Percentiles rank a stretch among this genome's conserved stretches.
Evolutionary conservation across 495 filamentous ascomycete genomes (phyloP).

Genomic region (Pyronema domesticum): DNA sequence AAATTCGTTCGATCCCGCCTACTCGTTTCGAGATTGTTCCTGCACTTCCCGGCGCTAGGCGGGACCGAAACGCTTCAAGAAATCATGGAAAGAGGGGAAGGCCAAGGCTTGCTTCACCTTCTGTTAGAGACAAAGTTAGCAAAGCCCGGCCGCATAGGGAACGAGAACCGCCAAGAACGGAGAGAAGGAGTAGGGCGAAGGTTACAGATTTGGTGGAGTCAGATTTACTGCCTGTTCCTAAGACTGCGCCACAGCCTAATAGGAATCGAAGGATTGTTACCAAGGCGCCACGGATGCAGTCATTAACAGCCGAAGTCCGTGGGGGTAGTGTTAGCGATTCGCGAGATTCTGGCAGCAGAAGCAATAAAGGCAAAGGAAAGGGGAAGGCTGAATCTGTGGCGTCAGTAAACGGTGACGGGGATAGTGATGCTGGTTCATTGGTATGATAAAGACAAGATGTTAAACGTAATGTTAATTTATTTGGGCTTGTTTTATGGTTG

Average conservation of each 20-base stretch:
- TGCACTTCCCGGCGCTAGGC: constrained; percentile 38
- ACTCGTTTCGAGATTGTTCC: constrained; percentile 75
- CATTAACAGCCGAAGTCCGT: background rate
- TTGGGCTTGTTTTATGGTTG: background rate
- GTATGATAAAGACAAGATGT: too few species aligned
- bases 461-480: too few species aligned
- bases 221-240: too few species aligned
- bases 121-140: background rate
- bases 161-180: too few species aligned
- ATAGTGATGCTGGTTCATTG: too few species aligned
- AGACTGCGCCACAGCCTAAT: background rate
- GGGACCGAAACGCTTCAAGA: background rate
- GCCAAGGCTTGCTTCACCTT: background rate
- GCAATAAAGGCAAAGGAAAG: background rate
- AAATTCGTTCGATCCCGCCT: constrained; percentile 41
- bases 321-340: background rate
- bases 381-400: background rate
- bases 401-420: too few species aligned
- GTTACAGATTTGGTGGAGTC: too few species aligned
- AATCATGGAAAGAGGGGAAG: background rate
- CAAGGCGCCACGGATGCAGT: background rate
- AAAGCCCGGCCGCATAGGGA: too few species aligned
- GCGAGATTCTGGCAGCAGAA: background rate
- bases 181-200: too few species aligned
- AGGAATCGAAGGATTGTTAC: background rate